Base-by-base conservation (phyloP, 2,329 filamentous ascomycete species). In the Arachnomyces sp. region DNA sequence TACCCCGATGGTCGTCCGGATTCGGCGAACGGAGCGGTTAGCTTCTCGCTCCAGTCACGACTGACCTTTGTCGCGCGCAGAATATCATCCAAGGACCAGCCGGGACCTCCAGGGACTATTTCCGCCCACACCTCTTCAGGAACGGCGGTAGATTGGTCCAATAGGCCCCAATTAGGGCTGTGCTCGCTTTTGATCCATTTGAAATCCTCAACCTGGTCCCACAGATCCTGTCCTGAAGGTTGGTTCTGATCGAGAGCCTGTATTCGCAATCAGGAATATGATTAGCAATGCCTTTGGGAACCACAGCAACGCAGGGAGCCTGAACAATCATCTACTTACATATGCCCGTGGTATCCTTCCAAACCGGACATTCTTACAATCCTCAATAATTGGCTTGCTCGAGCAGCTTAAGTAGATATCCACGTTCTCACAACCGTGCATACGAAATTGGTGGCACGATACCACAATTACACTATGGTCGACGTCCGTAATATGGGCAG, bases 151-250 rank as follows among this genome's bases (percentile, higher is more conserved):
- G 69, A 68, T 38, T 78, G 72, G 1, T 76, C 68, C 15, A 96
- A 52, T 2, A 86, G 63, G 28, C 70, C 76, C 87, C 90, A 98
- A 57, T 98, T 89, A 2, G 92, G 92, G 56, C 86, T 95, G 20
- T 78, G 77, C 43, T 84, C 86, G 12, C 76, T 72, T 61, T 89
- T 93, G 47, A 95, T 74, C 92, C 92, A 96, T 65, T 94, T 94
- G 71, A 98, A 98, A 60, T 98, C 92, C 60, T 96, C 86, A 12
- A 96, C 84, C 54, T 92, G 79, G 51, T 89, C 76, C 86, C 87
- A 98, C 53, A 83, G 76, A 58, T 94, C 90, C 39, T 57, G 51
- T 5, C 58, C 46, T 20, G 60, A 50, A 3, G 50, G 48, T 28
- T 53, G 51, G 41, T 58, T 57, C 20, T 60, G 54, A 13, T 56